Evolutionary conservation across 495 filamentous ascomycete species (phyloP).

Genomic region (Lasiosphaeria hispida): DNA sequence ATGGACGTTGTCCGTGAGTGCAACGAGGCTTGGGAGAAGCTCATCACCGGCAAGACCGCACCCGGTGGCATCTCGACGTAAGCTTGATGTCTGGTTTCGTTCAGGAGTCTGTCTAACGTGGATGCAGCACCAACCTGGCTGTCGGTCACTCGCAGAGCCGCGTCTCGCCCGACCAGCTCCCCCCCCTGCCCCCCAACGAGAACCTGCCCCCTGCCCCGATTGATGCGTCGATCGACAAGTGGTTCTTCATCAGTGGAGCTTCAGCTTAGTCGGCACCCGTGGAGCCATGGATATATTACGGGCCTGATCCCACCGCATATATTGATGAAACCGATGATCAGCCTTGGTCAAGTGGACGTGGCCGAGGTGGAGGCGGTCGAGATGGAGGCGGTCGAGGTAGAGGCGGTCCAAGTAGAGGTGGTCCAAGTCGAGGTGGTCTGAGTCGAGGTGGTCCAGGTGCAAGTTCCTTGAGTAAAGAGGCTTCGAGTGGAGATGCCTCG

Average conservation of each 20-base stretch:
- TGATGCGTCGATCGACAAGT: conserved; percentile 98
- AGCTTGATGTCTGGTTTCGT: conserved; percentile 29
- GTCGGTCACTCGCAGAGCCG: conserved; percentile 67
- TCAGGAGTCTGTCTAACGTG: conserved; percentile 1
- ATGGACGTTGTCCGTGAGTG: conserved; percentile 94
- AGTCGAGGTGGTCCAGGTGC: too few relatives aligned
- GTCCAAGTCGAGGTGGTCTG: too few relatives aligned
- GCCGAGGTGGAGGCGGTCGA: too few relatives aligned
- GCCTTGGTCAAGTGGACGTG: background rate
- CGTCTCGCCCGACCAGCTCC: conserved; percentile 60
- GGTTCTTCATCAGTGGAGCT: conserved; percentile 99
- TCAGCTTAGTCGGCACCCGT: conserved; percentile 58
- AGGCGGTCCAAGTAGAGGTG: too few relatives aligned
- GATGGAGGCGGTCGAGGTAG: too few relatives aligned
- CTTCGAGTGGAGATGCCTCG: too few relatives aligned
- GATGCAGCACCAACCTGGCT: conserved; percentile 69
- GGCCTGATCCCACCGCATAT: too few relatives aligned
- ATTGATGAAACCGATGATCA: too few relatives aligned
- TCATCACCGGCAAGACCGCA: conserved; percentile 83
- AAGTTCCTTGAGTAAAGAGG: too few relatives aligned
- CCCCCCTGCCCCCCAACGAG: conserved; percentile 70
- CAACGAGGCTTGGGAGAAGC: conserved; percentile 92
- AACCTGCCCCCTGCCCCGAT: conserved; percentile 82
- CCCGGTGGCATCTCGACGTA: conserved; percentile 79
- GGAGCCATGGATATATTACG: background rate